A percentile compares a stretch with the other conserved stretches of the same genome.
Evolutionary conservation across 768 basidiomycete genomes (phyloP).

Genomic region (Collybiopsis luxurians): DNA sequence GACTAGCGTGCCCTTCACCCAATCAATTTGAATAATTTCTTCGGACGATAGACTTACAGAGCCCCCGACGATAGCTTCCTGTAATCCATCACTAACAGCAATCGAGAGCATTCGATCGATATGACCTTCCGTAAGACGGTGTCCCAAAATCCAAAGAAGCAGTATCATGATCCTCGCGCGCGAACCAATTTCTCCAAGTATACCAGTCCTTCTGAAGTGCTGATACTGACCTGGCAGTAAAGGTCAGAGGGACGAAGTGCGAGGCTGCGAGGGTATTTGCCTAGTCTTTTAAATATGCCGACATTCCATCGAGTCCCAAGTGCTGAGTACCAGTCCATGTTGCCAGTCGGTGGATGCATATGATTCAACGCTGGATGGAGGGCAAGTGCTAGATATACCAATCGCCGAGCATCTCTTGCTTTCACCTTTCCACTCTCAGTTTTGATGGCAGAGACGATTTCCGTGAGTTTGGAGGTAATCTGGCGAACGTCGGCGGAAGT

Average conservation of each 20-base stretch:
- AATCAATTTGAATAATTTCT: slow-evolving; percentile 7
- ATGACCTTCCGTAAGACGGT: slow-evolving; percentile 15
- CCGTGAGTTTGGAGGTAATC: too few species aligned
- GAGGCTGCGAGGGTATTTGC: neutral
- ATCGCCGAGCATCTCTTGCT: slow-evolving; percentile 12
- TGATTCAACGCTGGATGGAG: slow-evolving; percentile 16
- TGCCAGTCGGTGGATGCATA: slow-evolving; percentile 17
- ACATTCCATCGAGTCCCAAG: neutral
- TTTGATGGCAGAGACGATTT: neutral
- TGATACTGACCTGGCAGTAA: slow-evolving; percentile 12
- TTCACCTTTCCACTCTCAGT: slow-evolving; percentile 10
- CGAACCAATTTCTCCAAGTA: slow-evolving; percentile 14
- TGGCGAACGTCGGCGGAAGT: too few species aligned
- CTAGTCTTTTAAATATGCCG: slow-evolving; percentile 3
- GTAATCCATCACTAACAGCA: slow-evolving; percentile 15
- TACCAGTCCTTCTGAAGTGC: slow-evolving; percentile 15
- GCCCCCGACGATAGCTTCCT: too few species aligned
- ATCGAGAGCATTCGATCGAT: slow-evolving; percentile 15
- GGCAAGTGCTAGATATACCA: slow-evolving; percentile 16
- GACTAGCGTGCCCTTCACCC: slow-evolving; percentile 12
- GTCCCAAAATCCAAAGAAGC: slow-evolving; percentile 19
- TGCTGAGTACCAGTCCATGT: slow-evolving; percentile 16
- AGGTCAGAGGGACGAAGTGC: neutral
- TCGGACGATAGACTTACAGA: too few species aligned
- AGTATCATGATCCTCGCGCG: slow-evolving; percentile 20